phyloP scores from a whole-genome alignment of 2,329 filamentous ascomycete genomes.

The Colletotrichum sp. region DNA sequence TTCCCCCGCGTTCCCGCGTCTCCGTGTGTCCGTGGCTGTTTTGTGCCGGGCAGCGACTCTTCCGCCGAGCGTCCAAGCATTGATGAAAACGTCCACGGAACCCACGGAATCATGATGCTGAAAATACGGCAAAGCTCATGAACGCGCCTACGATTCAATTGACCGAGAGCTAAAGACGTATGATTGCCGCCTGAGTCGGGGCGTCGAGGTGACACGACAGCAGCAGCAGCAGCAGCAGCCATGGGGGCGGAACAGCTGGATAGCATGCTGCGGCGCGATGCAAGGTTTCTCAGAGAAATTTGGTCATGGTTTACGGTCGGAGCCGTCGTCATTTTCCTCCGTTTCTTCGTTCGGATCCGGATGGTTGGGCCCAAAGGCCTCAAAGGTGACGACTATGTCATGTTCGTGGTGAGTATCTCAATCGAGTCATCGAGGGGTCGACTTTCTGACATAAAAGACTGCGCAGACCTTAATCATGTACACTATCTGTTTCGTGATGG shows the following conservation, averaged over 20 bases:
- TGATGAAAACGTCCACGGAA: neutral
- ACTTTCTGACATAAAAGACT: neutral
- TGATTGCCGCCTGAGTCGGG: neutral
- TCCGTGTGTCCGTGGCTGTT: neutral
- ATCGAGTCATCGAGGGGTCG: neutral
- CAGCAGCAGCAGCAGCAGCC: neutral
- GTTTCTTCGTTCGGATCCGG: constrained; percentile 39
- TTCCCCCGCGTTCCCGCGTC: neutral
- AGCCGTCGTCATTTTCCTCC: constrained; percentile 31
- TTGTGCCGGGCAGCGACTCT: neutral
- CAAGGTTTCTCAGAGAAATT: constrained; percentile 31
- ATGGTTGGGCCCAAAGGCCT: constrained; percentile 41
- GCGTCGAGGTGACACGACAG: neutral
- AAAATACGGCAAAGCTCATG: accelerated
- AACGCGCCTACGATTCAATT: neutral
- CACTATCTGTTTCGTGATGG: constrained; percentile 37
- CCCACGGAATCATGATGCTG: neutral
- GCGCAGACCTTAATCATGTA: constrained; percentile 31
- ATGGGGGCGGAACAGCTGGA: neutral
- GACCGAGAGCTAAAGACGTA: neutral
- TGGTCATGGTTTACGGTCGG: constrained; percentile 38
- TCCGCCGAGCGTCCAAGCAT: neutral
- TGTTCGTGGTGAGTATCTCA: constrained; percentile 28
- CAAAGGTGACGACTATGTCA: constrained; percentile 42
- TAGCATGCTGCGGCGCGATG: neutral